A percentile compares a stretch with the other conserved stretches of the same genome.
Conservation (phyloP, 176 grass and related monocot species). For the Alopecurus myosuroides region DNA sequence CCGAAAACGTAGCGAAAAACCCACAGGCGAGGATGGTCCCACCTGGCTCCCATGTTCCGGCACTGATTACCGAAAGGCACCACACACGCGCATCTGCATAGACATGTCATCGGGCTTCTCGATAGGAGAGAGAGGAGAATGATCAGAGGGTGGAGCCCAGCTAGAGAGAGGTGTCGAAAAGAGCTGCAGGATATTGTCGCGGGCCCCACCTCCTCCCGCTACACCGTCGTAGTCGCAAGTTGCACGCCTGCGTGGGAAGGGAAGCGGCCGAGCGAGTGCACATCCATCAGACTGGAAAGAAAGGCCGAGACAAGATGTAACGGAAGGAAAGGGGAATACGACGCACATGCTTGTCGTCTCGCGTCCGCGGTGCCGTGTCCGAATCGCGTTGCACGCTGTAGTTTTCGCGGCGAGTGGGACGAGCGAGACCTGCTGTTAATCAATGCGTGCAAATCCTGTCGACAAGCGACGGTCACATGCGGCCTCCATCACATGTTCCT, state of each 20-base stretch:
- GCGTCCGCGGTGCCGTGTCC: background rate
- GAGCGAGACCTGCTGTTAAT: background rate
- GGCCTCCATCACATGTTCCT: background rate
- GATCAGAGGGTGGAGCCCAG: background rate
- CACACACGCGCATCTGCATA: background rate
- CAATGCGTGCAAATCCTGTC: background rate
- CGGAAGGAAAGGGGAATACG: background rate
- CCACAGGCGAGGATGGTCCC: background rate
- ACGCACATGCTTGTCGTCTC: background rate
- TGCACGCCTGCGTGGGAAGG: background rate
- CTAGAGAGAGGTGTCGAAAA: background rate
- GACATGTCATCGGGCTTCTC: background rate
- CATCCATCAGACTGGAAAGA: background rate
- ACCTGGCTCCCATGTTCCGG: background rate
- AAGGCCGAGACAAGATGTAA: background rate
- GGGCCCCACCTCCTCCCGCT: background rate
- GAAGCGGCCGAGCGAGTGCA: background rate
- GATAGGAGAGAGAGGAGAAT: background rate
- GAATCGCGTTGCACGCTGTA: background rate
- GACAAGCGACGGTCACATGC: background rate
- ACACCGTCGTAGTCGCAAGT: background rate
- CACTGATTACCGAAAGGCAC: conserved; percentile 7
- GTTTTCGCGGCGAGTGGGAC: background rate
- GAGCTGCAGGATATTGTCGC: background rate
- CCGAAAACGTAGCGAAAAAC: no score